Evolutionary conservation across 148 eudicot species (phyloP), one percentile per base, ranked within the genome.

Genomic region (Cornus florida): DNA sequence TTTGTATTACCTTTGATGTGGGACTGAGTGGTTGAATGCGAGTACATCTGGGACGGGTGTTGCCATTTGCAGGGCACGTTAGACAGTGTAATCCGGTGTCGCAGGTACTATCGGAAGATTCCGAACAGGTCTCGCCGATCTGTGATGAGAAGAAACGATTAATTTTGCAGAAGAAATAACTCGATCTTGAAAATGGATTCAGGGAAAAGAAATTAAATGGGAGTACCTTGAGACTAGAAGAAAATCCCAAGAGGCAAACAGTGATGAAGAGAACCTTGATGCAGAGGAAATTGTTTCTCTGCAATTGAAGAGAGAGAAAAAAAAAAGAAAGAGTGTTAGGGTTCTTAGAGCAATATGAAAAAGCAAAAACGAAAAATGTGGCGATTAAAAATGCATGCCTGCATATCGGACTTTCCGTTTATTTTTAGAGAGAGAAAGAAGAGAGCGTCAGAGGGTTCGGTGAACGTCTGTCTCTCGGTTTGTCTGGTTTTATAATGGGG

Each of bases 51-150:
- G 91, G 90, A 10, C 97, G 93, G 74, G 93, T 91, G 82, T 94
- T 94, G 2, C 97, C 98, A 74, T 89, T 91, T 7, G 87, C 89
- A 3, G 90, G 69, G 82, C 98, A 94, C 14, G 95, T 84, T 56
- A 73, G 87, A 48, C 98, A 94, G 8, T 28, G 60, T 13, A 92
- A 78, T 0, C 97, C 98, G 14, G 86, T 28, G 31, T 82, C 91
- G 62, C 98, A 94, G 48, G 86, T 79, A 68, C 82, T 80, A 73
- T 75, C 74, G 5, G 84, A 64, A 33, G n/a, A n/a, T n/a, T n/a
- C n/a, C n/a, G 89, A 83, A 70, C 97, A 93, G 1, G 97, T 93
- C 80, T 91, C 95, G 68, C 97, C 97, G 9, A 91, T 79, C 97
- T 93, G 86, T 64, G 20, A 2, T 41, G 5, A 2, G 59, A 41